Evolutionary conservation across 2,329 filamentous ascomycete species (phyloP).

Genomic region (Juglanconis juglandina): DNA sequence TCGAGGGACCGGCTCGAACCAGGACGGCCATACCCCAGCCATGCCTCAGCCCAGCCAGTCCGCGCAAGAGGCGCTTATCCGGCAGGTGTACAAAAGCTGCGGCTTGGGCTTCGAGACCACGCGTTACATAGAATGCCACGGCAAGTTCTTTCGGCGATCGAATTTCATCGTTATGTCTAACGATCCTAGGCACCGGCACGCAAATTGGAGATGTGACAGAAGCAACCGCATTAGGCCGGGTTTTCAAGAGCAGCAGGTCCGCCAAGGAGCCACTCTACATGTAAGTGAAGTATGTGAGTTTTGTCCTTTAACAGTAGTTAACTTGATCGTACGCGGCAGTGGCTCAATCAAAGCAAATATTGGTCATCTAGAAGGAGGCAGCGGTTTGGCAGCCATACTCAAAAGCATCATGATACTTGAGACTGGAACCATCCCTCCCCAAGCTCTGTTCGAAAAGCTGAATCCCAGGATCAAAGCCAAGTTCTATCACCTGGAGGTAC

Average conservation of each 20-base stretch:
- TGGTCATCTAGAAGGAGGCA: neutral
- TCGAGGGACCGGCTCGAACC: slow-evolving; percentile 28
- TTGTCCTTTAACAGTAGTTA: neutral
- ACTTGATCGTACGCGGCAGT: neutral
- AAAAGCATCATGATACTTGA: neutral
- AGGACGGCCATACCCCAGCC: slow-evolving; percentile 36
- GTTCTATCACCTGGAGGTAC: neutral
- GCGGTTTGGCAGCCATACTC: neutral
- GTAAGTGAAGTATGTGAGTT: slow-evolving; percentile 1
- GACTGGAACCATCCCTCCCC: neutral
- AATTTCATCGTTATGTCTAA: neutral
- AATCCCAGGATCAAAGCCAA: neutral
- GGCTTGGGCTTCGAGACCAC: slow-evolving; percentile 12
- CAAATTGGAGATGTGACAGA: slow-evolving; percentile 26
- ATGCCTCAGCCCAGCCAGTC: slow-evolving; percentile 35
- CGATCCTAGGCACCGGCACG: neutral
- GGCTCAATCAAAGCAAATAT: neutral
- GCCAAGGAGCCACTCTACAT: slow-evolving; percentile 15
- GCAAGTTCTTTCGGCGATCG: neutral
- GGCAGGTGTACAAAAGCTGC: slow-evolving; percentile 24
- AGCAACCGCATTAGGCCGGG: slow-evolving; percentile 29
- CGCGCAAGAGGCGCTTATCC: slow-evolving; percentile 29
- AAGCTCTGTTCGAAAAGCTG: neutral
- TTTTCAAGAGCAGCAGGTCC: slow-evolving; percentile 18
- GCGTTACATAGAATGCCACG: slow-evolving; percentile 24